Conservation (phyloP, 116 monocot genomes). For the Posidonia oceanica region DNA sequence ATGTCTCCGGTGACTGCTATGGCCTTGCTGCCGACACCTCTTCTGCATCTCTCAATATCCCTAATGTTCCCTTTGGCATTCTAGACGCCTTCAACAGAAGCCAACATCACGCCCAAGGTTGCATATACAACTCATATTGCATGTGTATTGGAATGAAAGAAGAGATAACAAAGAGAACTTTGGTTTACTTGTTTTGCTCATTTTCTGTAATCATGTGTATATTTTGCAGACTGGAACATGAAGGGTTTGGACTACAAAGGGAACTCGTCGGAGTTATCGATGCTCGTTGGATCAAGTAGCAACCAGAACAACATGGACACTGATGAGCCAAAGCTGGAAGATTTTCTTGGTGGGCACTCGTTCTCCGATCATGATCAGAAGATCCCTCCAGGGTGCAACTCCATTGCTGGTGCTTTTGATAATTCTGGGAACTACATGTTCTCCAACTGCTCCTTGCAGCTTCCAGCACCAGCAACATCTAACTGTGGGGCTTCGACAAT, state of each 20-base stretch:
- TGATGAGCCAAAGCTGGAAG: conserved; percentile 76
- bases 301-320: conserved; percentile 29
- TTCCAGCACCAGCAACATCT: conserved; percentile 8
- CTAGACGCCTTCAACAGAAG: conserved; percentile 39
- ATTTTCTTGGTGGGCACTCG: conserved; percentile 78
- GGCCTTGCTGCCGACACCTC: conserved; percentile 17
- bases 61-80: conserved; percentile 38
- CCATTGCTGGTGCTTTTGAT: conserved; percentile 12
- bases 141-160: background rate
- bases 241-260: conserved; percentile 45
- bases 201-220: background rate
- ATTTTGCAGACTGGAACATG: conserved; percentile 61
- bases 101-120: conserved; percentile 33
- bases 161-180: background rate
- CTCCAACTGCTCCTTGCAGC: conserved; percentile 35
- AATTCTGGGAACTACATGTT: conserved; percentile 27
- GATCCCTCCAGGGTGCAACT: conserved; percentile 11
- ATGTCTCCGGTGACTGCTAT: conserved; percentile 51
- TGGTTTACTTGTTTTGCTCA: background rate
- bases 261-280: conserved; percentile 59
- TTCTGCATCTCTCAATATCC: conserved; percentile 16
- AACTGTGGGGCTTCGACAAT: background rate
- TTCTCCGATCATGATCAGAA: conserved; percentile 39
- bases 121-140: background rate
- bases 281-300: conserved; percentile 67